Evolutionary conservation across 352 stramenopile species (phyloP).

Genomic region (Pilasporangium apinafurcum): DNA sequence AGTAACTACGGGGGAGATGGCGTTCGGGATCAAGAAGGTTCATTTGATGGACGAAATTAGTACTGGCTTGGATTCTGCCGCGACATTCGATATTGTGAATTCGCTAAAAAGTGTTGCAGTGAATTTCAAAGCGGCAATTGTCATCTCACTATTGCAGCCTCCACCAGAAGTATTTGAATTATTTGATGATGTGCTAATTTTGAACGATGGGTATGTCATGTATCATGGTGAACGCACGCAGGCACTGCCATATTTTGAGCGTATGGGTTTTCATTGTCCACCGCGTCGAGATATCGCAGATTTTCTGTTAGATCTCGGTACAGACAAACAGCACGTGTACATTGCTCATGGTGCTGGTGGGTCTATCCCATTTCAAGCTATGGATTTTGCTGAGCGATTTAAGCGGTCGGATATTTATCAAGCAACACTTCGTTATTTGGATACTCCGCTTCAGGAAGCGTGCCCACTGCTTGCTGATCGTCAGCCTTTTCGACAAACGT

Average conservation of each 20-base stretch:
- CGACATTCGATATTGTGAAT: constrained; percentile 56
- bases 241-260: constrained; percentile 39
- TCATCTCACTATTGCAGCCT: constrained; percentile 87
- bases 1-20: constrained; percentile 86
- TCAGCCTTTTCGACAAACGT: constrained; percentile 37
- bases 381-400: constrained; percentile 50
- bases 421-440: constrained; percentile 30
- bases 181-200: constrained; percentile 92
- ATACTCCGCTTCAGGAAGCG: constrained; percentile 10
- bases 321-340: constrained; percentile 43
- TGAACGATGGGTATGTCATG: constrained; percentile 88
- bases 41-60: constrained; percentile 80
- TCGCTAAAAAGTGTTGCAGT: constrained; percentile 34
- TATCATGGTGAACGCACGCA: constrained; percentile 43
- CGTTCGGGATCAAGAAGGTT: constrained; percentile 69
- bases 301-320: constrained; percentile 48
- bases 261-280: constrained; percentile 37
- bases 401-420: constrained; percentile 43
- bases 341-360: constrained; percentile 2
- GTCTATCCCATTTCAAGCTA: constrained; percentile 13
- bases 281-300: constrained; percentile 42
- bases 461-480: too few relatives aligned
- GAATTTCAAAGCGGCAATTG: constrained; percentile 41
- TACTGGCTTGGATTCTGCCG: constrained; percentile 46
- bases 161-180: constrained; percentile 90